Evolutionary conservation across 345 rosid genomes (phyloP).

Genomic region (Lenwebbia sp.): DNA sequence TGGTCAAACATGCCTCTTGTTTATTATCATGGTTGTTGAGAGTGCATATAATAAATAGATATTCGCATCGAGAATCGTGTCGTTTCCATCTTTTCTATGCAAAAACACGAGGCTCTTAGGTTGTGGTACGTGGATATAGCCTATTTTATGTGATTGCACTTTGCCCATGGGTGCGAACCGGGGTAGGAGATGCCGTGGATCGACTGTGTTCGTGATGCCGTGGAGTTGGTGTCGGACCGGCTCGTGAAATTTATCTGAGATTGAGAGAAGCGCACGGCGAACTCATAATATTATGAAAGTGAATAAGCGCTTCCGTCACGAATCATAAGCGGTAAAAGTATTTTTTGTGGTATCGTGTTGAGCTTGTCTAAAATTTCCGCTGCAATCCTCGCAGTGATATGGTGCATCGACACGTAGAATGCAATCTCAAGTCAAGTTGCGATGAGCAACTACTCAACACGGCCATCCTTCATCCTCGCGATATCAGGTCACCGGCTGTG

Average conservation of each 20-base stretch:
- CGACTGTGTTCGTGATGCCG: fast-evolving
- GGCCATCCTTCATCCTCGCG: background rate
- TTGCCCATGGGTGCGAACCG: background rate
- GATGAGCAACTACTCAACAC: background rate
- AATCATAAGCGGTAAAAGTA: fast-evolving
- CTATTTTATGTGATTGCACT: background rate
- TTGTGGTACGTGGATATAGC: background rate
- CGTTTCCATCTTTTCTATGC: background rate
- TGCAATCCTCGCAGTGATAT: background rate
- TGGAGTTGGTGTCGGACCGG: background rate
- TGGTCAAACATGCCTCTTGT: background rate
- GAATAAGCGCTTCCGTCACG: fast-evolving
- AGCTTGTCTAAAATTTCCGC: background rate
- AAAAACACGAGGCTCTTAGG: background rate
- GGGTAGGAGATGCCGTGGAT: background rate
- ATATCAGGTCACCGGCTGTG: background rate
- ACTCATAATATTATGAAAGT: fast-evolving
- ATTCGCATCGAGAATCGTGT: background rate
- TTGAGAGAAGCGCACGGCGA: fast-evolving
- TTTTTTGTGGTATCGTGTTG: background rate
- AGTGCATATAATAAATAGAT: background rate
- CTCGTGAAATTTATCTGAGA: background rate
- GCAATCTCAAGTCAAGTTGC: background rate
- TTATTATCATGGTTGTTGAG: background rate
- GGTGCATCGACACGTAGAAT: fast-evolving